These are phyloP conservation scores for Alternaria dauci DNA, from an alignment of 2,329 filamentous ascomycete genomes.

Conservation along the genomic window DNA sequence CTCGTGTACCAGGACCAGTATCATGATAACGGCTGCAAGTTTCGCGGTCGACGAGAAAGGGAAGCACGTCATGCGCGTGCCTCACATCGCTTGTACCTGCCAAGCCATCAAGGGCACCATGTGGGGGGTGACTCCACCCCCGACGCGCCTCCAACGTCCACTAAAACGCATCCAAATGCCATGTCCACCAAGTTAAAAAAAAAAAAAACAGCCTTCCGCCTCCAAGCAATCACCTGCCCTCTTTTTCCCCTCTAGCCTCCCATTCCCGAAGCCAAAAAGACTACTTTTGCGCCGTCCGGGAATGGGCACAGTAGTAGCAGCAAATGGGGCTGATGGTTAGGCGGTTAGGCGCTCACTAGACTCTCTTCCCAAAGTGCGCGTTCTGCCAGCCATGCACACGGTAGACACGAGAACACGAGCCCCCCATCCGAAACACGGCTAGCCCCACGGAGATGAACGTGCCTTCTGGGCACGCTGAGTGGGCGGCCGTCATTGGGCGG, in stretches of 20 bases:
- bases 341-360: neutral
- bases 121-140: slow-evolving; percentile 2
- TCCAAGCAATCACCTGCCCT: neutral
- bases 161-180: slow-evolving; percentile 3
- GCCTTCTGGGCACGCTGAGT: slow-evolving; percentile 4
- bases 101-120: slow-evolving; percentile 7
- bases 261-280: neutral
- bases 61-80: slow-evolving; percentile 3
- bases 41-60: neutral
- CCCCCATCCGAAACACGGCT: slow-evolving; percentile 9
- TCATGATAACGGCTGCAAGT: neutral
- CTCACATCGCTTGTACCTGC: slow-evolving; percentile 9
- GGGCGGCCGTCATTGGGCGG: slow-evolving; percentile 2
- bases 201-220: neutral
- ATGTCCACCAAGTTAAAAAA: neutral
- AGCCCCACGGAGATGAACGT: slow-evolving; percentile 3
- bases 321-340: neutral
- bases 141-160: slow-evolving; percentile 1
- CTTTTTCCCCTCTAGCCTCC: neutral
- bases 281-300: neutral
- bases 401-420: slow-evolving; percentile 8
- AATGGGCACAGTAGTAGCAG: neutral
- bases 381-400: neutral
- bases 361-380: neutral
- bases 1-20: neutral